Base-by-base conservation (phyloP, 1,139 yeast genomes). In the Kodamaea derodonti region DNA sequence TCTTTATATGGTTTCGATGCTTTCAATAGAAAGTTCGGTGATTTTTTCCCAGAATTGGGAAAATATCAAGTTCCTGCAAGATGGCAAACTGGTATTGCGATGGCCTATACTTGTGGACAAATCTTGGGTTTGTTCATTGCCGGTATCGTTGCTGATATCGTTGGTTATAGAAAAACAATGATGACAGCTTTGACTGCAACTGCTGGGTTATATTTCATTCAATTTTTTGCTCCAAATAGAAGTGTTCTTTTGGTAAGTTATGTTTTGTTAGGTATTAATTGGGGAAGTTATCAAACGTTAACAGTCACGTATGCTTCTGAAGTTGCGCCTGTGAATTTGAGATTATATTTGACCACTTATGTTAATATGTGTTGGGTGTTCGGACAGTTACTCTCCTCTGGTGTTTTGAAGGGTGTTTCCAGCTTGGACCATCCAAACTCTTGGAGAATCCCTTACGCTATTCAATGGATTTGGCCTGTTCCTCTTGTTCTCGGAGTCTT, bases 401-500 rank as follows among this genome's bases (percentile, higher is more conserved):
- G 76, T 43, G 62, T 72, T 15, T 54, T 69, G 34, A 60, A 64
- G 41, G 72, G 61, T 16, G 39, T 39, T 16, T 20, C 37, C 11
- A 20, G 14, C 11, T 53, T 62, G 33, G 56, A 60, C 14, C 48
- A 51, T 29, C 49, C 59, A 29, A 43, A 47, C 15, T 58, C 73
- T 10, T 71, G 65, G 45, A 53, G 57, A 31, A 52, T 71, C 16
- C 77, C 78, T 1, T 70, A 65, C 49, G 77, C 72, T 1, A 33
- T 72, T 14, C 83, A 77, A 52, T 78, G 83, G 83, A 48, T 69
- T 7, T 78, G 83, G 83, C 82, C 82, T 2, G 43, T 73, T 36
- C 78, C 70, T 6, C 54, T 65, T 14, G 48, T 54, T 17, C 47
- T 62, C 28, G 69, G 65, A 25, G 57, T 63, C 16, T 62, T 33